phyloP scores from a whole-genome alignment of 2,329 filamentous ascomycete species.

The Colletotrichum limetticola region DNA sequence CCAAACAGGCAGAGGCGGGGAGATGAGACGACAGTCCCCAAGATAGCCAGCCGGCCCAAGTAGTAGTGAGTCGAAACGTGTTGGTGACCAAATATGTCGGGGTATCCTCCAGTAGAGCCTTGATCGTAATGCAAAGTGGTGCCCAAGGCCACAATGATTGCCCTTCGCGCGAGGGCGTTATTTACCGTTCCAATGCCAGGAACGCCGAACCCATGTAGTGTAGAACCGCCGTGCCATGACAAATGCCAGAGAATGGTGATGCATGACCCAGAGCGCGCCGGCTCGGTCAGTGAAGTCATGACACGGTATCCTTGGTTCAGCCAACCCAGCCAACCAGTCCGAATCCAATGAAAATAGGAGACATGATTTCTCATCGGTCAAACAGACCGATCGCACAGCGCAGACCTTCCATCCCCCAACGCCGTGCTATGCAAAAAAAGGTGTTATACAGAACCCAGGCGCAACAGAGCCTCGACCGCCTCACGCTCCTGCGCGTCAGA shows the following conservation, averaged over 20 bases:
- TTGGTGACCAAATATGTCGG: slow-evolving; percentile 19
- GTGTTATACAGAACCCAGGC: slow-evolving; percentile 81
- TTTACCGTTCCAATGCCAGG: slow-evolving; percentile 31
- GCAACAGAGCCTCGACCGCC: slow-evolving; percentile 82
- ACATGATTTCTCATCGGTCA: slow-evolving; percentile 22
- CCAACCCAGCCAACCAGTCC: slow-evolving; percentile 30
- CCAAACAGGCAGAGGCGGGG: not conserved
- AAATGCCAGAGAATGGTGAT: slow-evolving; percentile 30
- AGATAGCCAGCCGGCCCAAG: slow-evolving; percentile 4
- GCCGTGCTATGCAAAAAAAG: slow-evolving; percentile 62
- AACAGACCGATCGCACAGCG: slow-evolving; percentile 27
- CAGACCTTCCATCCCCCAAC: slow-evolving; percentile 48
- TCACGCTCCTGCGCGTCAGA: slow-evolving; percentile 81
- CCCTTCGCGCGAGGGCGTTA: slow-evolving; percentile 34
- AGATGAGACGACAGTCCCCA: not conserved
- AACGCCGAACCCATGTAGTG: slow-evolving; percentile 29
- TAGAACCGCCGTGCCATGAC: slow-evolving; percentile 45
- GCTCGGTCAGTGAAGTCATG: slow-evolving; percentile 43
- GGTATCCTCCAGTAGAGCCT: slow-evolving; percentile 33
- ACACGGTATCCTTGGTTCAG: slow-evolving; percentile 45
- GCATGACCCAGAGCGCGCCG: slow-evolving; percentile 45
- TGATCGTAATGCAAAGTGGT: slow-evolving; percentile 34
- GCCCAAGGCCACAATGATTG: slow-evolving; percentile 30
- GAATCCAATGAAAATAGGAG: slow-evolving; percentile 20
- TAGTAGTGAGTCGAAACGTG: slow-evolving; percentile 8